These are phyloP conservation scores for Coniochaeta sp. DNA, from an alignment of 2,329 filamentous ascomycete species.

Conservation along the genomic window DNA sequence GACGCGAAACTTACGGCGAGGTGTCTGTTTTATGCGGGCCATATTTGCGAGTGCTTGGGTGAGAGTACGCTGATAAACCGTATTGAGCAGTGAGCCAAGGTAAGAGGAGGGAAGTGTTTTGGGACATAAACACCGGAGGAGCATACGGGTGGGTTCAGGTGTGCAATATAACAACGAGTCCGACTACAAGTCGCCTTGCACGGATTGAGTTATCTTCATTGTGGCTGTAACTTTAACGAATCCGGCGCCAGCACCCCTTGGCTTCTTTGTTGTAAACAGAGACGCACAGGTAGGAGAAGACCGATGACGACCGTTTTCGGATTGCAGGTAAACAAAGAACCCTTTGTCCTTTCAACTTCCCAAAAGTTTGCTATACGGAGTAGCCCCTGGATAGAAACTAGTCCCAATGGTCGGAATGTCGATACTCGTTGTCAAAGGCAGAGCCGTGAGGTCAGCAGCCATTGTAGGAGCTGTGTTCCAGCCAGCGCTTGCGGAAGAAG, in stretches of 20 bases:
- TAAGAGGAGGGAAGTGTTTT: too few relatives aligned
- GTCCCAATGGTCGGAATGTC: constrained; percentile 13
- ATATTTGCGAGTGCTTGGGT: too few relatives aligned
- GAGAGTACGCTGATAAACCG: too few relatives aligned
- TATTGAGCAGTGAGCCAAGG: too few relatives aligned
- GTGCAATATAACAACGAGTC: not conserved
- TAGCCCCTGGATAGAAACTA: constrained; percentile 13
- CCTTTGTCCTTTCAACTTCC: constrained; percentile 2
- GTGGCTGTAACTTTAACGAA: not conserved
- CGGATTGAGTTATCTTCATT: not conserved
- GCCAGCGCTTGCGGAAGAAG: constrained; percentile 2
- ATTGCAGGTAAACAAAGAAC: not conserved
- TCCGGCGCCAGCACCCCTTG: not conserved
- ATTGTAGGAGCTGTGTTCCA: constrained; percentile 11
- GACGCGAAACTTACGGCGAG: too few relatives aligned
- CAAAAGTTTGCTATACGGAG: constrained; percentile 10
- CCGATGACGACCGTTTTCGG: not conserved
- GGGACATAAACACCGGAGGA: too few relatives aligned
- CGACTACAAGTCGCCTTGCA: not conserved
- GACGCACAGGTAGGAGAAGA: too few relatives aligned
- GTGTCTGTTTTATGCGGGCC: too few relatives aligned
- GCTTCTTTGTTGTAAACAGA: not conserved
- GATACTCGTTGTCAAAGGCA: constrained; percentile 11
- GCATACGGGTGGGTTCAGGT: not conserved
- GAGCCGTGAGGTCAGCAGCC: constrained; percentile 12